Percentiles rank a stretch among this genome's conserved stretches.
These are phyloP conservation scores for Diospyros kaki DNA, from an alignment of 148 eudicot species.

Conservation along the genomic window DNA sequence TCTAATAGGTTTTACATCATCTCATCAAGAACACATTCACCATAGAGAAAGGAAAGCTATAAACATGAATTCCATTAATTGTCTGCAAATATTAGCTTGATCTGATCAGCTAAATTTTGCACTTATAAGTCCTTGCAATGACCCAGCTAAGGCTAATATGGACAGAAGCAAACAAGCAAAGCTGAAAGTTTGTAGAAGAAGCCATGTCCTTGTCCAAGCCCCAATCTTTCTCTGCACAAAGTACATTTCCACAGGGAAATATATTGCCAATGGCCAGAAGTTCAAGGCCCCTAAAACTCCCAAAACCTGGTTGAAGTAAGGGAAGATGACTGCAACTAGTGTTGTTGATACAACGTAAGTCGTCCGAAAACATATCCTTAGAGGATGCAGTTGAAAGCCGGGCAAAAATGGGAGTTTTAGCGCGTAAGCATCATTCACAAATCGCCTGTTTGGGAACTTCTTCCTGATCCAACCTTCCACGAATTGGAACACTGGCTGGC, in stretches of 20 bases:
- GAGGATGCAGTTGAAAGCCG: constrained; percentile 24
- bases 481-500: constrained; percentile 53
- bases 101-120: constrained; percentile 23
- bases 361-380: constrained; percentile 56
- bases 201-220: constrained; percentile 47
- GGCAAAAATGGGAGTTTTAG: constrained; percentile 42
- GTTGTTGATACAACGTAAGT: constrained; percentile 53
- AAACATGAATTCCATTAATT: background rate
- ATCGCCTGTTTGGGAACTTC: constrained; percentile 31
- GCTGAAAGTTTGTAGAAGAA: constrained; percentile 35
- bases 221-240: constrained; percentile 41
- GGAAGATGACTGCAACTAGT: constrained; percentile 43
- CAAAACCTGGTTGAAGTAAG: constrained; percentile 68
- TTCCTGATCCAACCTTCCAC: constrained; percentile 40
- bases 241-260: constrained; percentile 70
- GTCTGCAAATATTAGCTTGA: too few relatives aligned
- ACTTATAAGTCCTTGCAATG: constrained; percentile 42
- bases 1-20: too few relatives aligned
- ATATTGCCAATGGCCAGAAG: constrained; percentile 65
- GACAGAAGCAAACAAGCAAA: constrained; percentile 33
- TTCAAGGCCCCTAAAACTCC: constrained; percentile 59
- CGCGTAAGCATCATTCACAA: constrained; percentile 26
- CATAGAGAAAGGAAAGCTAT: background rate
- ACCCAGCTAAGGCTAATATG: constrained; percentile 40
- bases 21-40: too few relatives aligned